Conservation (phyloP, 345 rosid species). For the Lumnitzera littorea region DNA sequence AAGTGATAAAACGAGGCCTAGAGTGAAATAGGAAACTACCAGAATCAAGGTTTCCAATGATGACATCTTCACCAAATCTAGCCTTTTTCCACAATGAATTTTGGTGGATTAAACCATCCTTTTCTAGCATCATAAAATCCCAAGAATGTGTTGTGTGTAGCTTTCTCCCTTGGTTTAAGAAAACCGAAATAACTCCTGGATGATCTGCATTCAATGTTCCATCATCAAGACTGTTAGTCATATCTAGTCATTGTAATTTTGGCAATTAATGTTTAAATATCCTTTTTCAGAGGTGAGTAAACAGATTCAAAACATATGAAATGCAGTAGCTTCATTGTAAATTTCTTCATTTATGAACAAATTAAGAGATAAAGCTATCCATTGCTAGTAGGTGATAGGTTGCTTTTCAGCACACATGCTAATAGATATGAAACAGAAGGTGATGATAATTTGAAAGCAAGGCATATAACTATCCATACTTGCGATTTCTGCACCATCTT, state of each 20-base stretch:
- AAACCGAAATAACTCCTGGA: slow-evolving; percentile 41
- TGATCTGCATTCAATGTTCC: slow-evolving; percentile 25
- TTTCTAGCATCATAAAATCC: slow-evolving; percentile 45
- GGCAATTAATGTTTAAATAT: too few relatives aligned
- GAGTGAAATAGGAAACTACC: slow-evolving; percentile 23
- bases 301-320: not conserved
- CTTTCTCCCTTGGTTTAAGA: slow-evolving; percentile 27
- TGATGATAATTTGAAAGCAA: not conserved
- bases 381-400: too few relatives aligned
- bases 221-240: too few relatives aligned
- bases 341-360: not conserved
- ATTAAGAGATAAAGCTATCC: not conserved
- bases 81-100: slow-evolving; percentile 36
- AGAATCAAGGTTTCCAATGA: slow-evolving; percentile 52
- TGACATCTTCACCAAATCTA: slow-evolving; percentile 36
- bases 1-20: not conserved
- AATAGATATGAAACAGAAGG: too few relatives aligned
- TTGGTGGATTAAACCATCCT: slow-evolving; percentile 15
- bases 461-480: slow-evolving; percentile 11
- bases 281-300: not conserved
- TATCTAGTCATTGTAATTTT: too few relatives aligned
- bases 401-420: too few relatives aligned
- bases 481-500: slow-evolving; percentile 35
- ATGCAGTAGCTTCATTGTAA: too few relatives aligned
- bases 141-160: slow-evolving; percentile 55